Percentiles rank a stretch among this genome's conserved stretches.
phyloP scores from a whole-genome alignment of 2,329 filamentous ascomycete species.

The Aspergillus proliferans region DNA sequence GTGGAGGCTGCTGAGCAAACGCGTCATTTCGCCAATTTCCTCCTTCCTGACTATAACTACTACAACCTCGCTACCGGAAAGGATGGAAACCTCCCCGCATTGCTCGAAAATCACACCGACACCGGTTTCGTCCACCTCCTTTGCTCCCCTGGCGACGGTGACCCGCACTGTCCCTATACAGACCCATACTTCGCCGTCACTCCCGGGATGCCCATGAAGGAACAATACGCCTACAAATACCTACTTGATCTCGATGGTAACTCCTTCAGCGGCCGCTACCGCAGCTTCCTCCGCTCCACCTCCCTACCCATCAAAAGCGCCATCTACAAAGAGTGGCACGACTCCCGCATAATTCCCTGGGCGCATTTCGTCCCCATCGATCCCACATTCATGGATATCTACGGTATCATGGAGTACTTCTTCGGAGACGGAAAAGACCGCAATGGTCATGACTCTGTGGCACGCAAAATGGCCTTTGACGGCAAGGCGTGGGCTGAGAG shows the following conservation, averaged over 20 bases:
- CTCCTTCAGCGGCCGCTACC: constrained; percentile 62
- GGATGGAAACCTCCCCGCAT: constrained; percentile 30
- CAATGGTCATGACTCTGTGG: constrained; percentile 47
- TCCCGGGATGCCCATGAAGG: constrained; percentile 14
- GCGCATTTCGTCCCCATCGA: constrained; percentile 78
- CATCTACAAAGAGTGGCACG: constrained; percentile 75
- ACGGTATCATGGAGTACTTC: constrained; percentile 69
- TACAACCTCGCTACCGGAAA: constrained; percentile 26
- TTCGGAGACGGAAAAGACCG: constrained; percentile 48
- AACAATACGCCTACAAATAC: constrained; percentile 55
- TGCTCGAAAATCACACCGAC: constrained; percentile 36
- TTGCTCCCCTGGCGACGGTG: constrained; percentile 34
- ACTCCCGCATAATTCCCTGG: constrained; percentile 67
- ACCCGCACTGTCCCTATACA: constrained; percentile 43
- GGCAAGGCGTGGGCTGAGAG: constrained; percentile 64
- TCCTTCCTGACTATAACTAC: constrained; percentile 32
- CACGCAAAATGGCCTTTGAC: constrained; percentile 57
- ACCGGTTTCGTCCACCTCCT: constrained; percentile 40
- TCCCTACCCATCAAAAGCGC: constrained; percentile 71
- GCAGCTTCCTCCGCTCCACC: constrained; percentile 63
- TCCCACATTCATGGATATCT: constrained; percentile 65
- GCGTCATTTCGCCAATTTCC: constrained; percentile 23
- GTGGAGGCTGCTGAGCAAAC: constrained; percentile 10
- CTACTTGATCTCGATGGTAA: constrained; percentile 73
- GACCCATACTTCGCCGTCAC: constrained; percentile 34